Base-by-base conservation (phyloP, 75 land plant species). In the Selaginella tamariscina region DNA sequence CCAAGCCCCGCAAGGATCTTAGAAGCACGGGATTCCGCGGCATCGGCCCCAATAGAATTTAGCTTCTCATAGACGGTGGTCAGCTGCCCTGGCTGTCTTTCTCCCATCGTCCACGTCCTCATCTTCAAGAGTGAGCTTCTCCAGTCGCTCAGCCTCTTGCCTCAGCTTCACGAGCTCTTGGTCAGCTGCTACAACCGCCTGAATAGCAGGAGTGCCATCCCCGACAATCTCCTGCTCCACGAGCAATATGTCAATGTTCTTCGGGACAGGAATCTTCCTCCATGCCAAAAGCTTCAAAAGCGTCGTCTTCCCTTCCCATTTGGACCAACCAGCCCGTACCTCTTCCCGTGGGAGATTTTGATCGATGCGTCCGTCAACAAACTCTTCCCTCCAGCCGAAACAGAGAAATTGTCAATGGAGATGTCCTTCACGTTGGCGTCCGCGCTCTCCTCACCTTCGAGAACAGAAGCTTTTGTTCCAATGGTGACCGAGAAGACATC, bases 181-280 rank as follows among this genome's bases (percentile, higher is more conserved):
- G 70, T 93, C 85, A 22, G 95, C 95, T 27, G 98, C 78, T 32
- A 93, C 90, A 55, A 89, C 98, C 29, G 90, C 95, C 65, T 83
- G 66, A 32, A 89, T 68, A 0, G 98, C 95, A 39, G 80, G 68
- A 60, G 67, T 75, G 22, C 86, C 83, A 83, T 93, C 98, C 24
- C 95, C 98, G 21, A 86, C 84, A 18, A 93, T 87, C 74, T 93
- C 98, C 66, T 93, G 98, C 68, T 93, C 98, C 22, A 93, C 95
- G 33, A 93, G 56, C 49, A 93, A 80, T 5, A 89, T 89, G 78
- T 93, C 95, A 27, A 89, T 93, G 64, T 93, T 93, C 59, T 82
- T 85, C 1, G 98, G 98, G 11, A 93, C 98, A 0, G 98, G 98
- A 54, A 93, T 80, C 72, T 93, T 83, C 64, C 95, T 74, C 98